These are phyloP conservation scores for Globisporangium radiosum DNA, from an alignment of 352 stramenopile species.

Conservation along the genomic window DNA sequence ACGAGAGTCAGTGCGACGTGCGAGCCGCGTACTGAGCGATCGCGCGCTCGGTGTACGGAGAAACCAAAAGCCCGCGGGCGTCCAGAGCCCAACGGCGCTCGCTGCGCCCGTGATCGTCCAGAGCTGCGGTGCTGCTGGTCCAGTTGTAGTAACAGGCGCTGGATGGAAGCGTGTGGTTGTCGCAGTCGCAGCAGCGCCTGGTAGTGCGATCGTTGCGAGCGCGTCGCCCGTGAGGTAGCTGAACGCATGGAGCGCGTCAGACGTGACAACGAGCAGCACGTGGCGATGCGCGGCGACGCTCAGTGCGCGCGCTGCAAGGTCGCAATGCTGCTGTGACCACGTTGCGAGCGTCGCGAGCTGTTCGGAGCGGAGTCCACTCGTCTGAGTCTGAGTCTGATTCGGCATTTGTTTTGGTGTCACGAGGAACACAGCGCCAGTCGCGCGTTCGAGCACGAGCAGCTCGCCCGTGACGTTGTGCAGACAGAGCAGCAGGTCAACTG, in stretches of 20 bases:
- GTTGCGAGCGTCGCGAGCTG: constrained; percentile 21
- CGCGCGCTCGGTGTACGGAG: constrained; percentile 48
- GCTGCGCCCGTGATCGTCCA: constrained; percentile 44
- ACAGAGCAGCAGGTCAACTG: constrained; percentile 23
- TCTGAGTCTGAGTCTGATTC: neutral
- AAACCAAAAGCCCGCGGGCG: constrained; percentile 51
- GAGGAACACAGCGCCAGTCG: constrained; percentile 31
- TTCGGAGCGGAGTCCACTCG: constrained; percentile 6
- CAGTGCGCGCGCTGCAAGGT: constrained; percentile 5
- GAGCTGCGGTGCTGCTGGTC: constrained; percentile 15
- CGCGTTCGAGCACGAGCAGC: constrained; percentile 40
- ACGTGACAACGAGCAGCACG: constrained; percentile 22
- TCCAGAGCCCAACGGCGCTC: constrained; percentile 53
- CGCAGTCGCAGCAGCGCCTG: neutral
- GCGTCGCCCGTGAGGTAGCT: constrained; percentile 43
- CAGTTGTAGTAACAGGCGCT: neutral
- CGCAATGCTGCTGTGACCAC: constrained; percentile 10
- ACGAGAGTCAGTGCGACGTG: too few species aligned
- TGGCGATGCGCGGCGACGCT: constrained; percentile 37
- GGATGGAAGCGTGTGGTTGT: neutral
- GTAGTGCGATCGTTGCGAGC: constrained; percentile 33
- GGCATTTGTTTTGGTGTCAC: constrained; percentile 19
- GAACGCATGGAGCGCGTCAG: constrained; percentile 30
- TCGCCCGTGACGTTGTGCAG: constrained; percentile 76
- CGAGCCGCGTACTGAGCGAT: constrained; percentile 21